phyloP scores from a whole-genome alignment of 495 filamentous ascomycete genomes.

The Penicillium nucicola region DNA sequence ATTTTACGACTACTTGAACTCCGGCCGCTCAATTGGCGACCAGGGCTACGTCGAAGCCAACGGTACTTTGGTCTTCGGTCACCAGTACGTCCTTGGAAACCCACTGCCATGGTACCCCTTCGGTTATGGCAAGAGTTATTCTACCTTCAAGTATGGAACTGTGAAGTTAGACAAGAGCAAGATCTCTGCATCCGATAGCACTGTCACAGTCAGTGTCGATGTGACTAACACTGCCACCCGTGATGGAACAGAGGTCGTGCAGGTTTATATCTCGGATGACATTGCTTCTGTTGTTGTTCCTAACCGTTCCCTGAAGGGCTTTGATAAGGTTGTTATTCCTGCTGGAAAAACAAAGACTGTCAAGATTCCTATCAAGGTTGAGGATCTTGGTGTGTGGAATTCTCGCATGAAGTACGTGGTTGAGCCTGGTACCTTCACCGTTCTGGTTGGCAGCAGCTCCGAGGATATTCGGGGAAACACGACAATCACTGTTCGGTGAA shows the following conservation, averaged over 20 bases:
- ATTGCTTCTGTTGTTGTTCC: slow-evolving; percentile 62
- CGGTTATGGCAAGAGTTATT: slow-evolving; percentile 67
- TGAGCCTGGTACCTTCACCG: slow-evolving; percentile 61
- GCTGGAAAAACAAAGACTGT: slow-evolving; percentile 59
- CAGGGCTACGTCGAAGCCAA: slow-evolving; percentile 48
- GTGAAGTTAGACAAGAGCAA: slow-evolving; percentile 44
- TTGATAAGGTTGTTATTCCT: slow-evolving; percentile 60
- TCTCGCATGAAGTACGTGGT: slow-evolving; percentile 64
- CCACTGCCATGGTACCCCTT: slow-evolving; percentile 62
- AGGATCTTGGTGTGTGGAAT: slow-evolving; percentile 57
- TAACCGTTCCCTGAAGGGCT: slow-evolving; percentile 64
- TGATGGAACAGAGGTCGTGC: slow-evolving; percentile 65
- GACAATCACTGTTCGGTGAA: slow-evolving; percentile 47
- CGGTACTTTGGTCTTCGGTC: slow-evolving; percentile 60
- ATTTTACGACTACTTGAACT: slow-evolving; percentile 71
- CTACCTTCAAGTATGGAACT: slow-evolving; percentile 53
- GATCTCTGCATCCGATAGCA: slow-evolving; percentile 36
- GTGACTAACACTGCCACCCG: slow-evolving; percentile 53
- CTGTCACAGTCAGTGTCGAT: slow-evolving; percentile 49
- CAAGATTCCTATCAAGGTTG: slow-evolving; percentile 47
- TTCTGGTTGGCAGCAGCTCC: slow-evolving; percentile 55
- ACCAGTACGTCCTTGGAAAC: slow-evolving; percentile 60
- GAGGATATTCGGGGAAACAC: slow-evolving; percentile 52
- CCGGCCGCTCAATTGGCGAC: slow-evolving; percentile 50
- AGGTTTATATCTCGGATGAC: slow-evolving; percentile 62